Evolutionary conservation across 2,329 filamentous ascomycete species (phyloP).

Genomic region (Fusarium sp.): DNA sequence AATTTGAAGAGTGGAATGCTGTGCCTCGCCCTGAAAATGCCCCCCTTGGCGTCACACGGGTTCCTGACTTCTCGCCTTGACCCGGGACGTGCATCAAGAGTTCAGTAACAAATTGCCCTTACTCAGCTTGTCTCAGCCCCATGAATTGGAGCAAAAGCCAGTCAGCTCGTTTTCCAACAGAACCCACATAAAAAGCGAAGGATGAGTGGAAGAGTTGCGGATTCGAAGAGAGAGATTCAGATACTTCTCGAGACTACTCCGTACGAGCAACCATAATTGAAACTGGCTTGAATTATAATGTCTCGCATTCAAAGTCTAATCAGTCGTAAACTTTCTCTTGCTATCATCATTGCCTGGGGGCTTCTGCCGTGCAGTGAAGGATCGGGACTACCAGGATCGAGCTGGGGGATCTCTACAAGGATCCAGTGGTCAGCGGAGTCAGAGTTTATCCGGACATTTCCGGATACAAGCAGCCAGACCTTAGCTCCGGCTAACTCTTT

Average conservation of each 20-base stretch:
- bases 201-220: neutral
- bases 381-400: constrained; percentile 32
- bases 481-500: constrained; percentile 14
- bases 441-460: constrained; percentile 31
- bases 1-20: constrained; percentile 9
- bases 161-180: neutral
- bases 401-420: constrained; percentile 34
- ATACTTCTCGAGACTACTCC: neutral
- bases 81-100: neutral
- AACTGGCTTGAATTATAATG: neutral
- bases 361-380: constrained; percentile 24
- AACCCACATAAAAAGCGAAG: neutral
- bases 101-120: neutral
- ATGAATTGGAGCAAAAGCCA: neutral
- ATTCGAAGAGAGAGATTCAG: neutral
- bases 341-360: neutral
- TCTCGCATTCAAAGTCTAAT: neutral
- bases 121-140: neutral
- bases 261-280: neutral
- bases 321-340: neutral
- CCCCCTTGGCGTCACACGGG: neutral
- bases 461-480: constrained; percentile 5
- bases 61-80: neutral
- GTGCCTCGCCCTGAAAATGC: neutral
- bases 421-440: constrained; percentile 20